Evolutionary conservation across 495 filamentous ascomycete species (phyloP), one percentile per base, ranked within the genome.

Genomic region (Aspergillus bridgeri): DNA sequence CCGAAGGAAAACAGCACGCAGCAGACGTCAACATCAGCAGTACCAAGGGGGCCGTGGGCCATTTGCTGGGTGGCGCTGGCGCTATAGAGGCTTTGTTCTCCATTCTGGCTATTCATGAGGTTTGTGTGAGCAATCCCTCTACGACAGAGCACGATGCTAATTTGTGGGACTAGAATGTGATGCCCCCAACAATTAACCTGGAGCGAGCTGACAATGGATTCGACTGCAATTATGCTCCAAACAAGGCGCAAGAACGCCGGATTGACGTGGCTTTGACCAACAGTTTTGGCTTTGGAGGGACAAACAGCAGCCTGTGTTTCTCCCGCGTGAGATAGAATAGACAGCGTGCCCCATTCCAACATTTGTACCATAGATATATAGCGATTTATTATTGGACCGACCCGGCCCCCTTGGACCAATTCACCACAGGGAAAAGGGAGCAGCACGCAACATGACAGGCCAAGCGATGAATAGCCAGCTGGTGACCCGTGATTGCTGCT

Each of bases 211-310:
- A 82, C 22, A 77, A 85, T 52, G 89, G 84, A 8, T 90, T 92
- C 51, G 78, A 86, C 53, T 96, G 91, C 77, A 97, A 98, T 71
- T 93, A 96, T 73, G 85, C 95, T 3, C 85, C 91, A 0, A 76
- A 84, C 1, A 59, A 77, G 27, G 79, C 89, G 2, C 92, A 97
- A 66, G 68, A 86, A 24, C 84, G 84, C 9, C 65, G 64, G 44
- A 85, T 97, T 21, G 79, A 87, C 56, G 89, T 92, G 23, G 88
- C 87, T 29, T 60, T 98, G 63, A 91, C 90, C 19, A 98, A 98
- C 65, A 98, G 93, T 66, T 98, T 98, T 79, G 94, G 94, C 1
- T 98, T 98, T 77, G 94, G 94, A 9, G 94, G 94, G 25, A 98
- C 94, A 8, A 98, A 98, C 75, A 92, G 92, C 46, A 90, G 83